Base-by-base conservation (phyloP, 805 yeast species). In the Wickerhamomyces alni region DNA sequence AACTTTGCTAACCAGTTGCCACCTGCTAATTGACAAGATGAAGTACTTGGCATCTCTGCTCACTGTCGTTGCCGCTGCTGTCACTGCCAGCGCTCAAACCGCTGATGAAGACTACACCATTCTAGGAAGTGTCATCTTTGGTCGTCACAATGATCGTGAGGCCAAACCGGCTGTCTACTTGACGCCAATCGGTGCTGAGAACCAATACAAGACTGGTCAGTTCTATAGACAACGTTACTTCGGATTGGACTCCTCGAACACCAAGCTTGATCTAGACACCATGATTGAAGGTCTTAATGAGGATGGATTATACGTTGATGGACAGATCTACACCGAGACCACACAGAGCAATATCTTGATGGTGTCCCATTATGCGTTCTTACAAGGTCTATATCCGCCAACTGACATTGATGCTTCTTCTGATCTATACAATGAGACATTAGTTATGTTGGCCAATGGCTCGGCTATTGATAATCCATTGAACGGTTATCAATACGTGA, bases 371-470 rank as follows among this genome's bases (percentile, higher is more conserved):
- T 40, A 59, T 40, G 60, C 74, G 4, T 72, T 69, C 55, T 46
- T 69, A 31, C 76, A 72, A 51, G 76, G 75, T 26, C 50, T 71
- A 28, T 72, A 66, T 45, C 76, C 76, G 13, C 70, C 74, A 18
- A 58, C 59, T 21, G 51, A 55, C 35, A 43, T 54, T 7, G 51
- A 51, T 33, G 35, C 39, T 8, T 32, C 41, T 7, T n/a, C 36
- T 11, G 53, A 35, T 18, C 37, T 53, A 19, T 46, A 45, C 16
- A 59, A 46, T 22, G 42, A 35, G 10, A 48, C 55, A 15, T 47
- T 68, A 40, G 54, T 72, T n/a, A 55, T 44, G 32, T 46, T 65
- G 32, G 38, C 65, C 26, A 69, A 71, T 45, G 75, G 75, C 17
- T 47, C 70, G 17, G 45, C 51, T 10, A 54, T 63, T 18, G 57